A percentile compares a stretch with the other conserved stretches of the same genome.
Evolutionary conservation across 305 asterid species (phyloP).

Genomic region (Fraxinus greggii): DNA sequence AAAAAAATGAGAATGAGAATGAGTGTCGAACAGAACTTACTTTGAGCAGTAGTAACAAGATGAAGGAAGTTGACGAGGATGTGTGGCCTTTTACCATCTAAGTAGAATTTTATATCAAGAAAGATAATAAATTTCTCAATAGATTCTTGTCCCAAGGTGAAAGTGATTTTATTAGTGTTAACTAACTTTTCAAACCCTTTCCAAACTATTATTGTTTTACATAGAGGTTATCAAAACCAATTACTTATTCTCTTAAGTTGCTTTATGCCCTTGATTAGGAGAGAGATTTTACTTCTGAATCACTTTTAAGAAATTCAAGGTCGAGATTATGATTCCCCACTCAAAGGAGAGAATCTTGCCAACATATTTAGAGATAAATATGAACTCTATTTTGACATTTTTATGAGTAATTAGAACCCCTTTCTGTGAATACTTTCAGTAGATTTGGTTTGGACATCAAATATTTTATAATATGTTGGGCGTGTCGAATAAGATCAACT

Average conservation of each 20-base stretch:
- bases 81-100: background rate
- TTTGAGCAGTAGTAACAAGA: background rate
- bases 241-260: background rate
- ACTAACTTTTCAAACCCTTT: background rate
- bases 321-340: constrained; percentile 27
- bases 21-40: too few relatives aligned
- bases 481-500: constrained; percentile 25
- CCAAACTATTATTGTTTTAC: background rate
- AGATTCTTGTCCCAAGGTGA: background rate
- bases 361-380: constrained; percentile 18
- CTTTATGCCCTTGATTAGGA: constrained; percentile 16
- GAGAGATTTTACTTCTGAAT: background rate
- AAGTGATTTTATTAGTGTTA: background rate
- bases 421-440: constrained; percentile 20
- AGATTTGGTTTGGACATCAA: constrained; percentile 17
- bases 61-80: background rate
- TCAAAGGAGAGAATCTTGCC: constrained; percentile 32
- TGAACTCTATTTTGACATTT: constrained; percentile 18
- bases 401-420: background rate
- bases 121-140: background rate
- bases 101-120: background rate
- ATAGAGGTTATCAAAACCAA: background rate
- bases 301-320: constrained; percentile 20
- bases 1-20: too few relatives aligned
- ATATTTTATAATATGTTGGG: constrained; percentile 20